Percentiles rank a stretch among this genome's conserved stretches.
Conservation (phyloP, 2,329 filamentous ascomycete species). For the Bertia moriformis region DNA sequence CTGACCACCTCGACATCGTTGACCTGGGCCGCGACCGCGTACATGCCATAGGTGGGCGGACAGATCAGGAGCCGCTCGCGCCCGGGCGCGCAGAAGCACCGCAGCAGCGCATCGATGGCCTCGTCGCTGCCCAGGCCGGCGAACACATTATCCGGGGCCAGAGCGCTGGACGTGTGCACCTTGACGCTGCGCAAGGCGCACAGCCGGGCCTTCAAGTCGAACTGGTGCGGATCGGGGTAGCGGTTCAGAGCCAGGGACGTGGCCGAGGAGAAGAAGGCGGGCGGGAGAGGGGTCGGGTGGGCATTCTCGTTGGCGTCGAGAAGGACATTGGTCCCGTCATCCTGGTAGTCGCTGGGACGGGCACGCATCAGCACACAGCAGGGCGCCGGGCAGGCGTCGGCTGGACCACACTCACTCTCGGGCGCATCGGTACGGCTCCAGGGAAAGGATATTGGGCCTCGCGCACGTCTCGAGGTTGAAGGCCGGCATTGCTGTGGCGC, state of each 20-base stretch:
- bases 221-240: slow-evolving; percentile 93
- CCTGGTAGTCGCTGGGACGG: slow-evolving; percentile 83
- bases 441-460: slow-evolving; percentile 60
- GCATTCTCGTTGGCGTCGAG: slow-evolving; percentile 98
- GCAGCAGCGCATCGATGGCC: slow-evolving; percentile 83
- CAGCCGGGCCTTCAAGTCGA: slow-evolving; percentile 69
- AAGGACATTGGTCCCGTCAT: slow-evolving; percentile 87
- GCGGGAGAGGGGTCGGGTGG: slow-evolving; percentile 64
- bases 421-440: slow-evolving; percentile 69
- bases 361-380: background rate
- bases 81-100: slow-evolving; percentile 81
- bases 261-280: slow-evolving; percentile 28
- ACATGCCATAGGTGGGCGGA: slow-evolving; percentile 98
- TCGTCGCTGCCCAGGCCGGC: slow-evolving; percentile 93
- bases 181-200: slow-evolving; percentile 79
- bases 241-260: slow-evolving; percentile 68
- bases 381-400: slow-evolving; percentile 3
- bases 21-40: slow-evolving; percentile 80
- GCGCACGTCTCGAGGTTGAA: slow-evolving; percentile 66
- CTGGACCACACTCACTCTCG: slow-evolving; percentile 47
- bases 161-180: slow-evolving; percentile 56
- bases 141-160: slow-evolving; percentile 75
- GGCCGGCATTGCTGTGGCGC: slow-evolving; percentile 42
- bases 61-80: slow-evolving; percentile 85
- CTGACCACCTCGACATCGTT: slow-evolving; percentile 81